phyloP scores from a whole-genome alignment of 2,329 filamentous ascomycete species.

The Ophiostoma himal-ulmi region DNA sequence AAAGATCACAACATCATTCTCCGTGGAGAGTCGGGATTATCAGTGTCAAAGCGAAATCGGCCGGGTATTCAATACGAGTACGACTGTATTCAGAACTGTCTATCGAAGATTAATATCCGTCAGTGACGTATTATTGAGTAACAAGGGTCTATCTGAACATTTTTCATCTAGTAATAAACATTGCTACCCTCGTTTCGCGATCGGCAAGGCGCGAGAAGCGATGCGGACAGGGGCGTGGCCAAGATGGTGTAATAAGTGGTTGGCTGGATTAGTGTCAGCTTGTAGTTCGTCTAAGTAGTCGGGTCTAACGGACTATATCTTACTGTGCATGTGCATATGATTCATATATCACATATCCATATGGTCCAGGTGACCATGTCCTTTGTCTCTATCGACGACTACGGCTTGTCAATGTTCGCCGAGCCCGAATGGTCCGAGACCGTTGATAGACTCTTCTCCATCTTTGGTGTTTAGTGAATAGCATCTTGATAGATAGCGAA shows the following conservation, averaged over 20 bases:
- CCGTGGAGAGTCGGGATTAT: neutral
- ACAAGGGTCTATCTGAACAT: slow-evolving; percentile 2
- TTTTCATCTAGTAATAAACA: neutral
- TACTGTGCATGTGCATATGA: neutral
- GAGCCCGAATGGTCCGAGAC: slow-evolving; percentile 5
- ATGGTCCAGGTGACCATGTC: neutral
- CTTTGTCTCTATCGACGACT: neutral
- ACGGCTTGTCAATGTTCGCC: neutral
- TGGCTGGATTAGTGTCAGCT: neutral
- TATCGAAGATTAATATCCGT: neutral
- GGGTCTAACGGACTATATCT: neutral
- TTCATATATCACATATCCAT: neutral
- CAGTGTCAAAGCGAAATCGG: neutral
- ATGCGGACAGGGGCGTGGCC: neutral
- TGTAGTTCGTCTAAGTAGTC: too few species aligned
- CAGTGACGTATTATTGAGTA: neutral
- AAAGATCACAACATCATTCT: neutral
- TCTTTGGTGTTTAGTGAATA: too few species aligned
- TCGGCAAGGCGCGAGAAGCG: slow-evolving; percentile 14
- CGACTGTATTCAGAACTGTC: neutral
- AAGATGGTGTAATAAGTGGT: slow-evolving; percentile 6
- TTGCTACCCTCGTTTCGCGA: slow-evolving; percentile 6
- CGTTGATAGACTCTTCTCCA: too few species aligned
- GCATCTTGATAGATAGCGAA: neutral
- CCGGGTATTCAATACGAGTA: slow-evolving; percentile 1